Evolutionary conservation across 2,329 filamentous ascomycete genomes (phyloP), one percentile per base, ranked within the genome.

Genomic region (Thyridium curvatum): DNA sequence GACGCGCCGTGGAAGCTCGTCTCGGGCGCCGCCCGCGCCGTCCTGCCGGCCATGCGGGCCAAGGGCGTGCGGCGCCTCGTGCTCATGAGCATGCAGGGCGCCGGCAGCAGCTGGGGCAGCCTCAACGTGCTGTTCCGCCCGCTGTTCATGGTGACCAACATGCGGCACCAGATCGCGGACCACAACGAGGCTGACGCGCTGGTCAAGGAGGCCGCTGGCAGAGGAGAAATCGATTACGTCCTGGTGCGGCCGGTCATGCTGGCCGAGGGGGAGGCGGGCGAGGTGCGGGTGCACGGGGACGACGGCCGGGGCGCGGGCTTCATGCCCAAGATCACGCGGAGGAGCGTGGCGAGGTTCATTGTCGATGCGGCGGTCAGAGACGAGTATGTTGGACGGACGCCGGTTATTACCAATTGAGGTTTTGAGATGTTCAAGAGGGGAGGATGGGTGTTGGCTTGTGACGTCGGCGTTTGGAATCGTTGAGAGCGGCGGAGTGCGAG

Each of bases 181-280:
- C 36, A 38, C 28, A 31, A 38, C 29, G 30, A 32, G 28, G 16
- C 31, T 8, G 36, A 38, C 36, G 15, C n/a, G 7, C 16, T 18
- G 5, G 16, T 38, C 9, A 9, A 28, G 7, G 30, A 13, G 13
- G 36, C 29, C 4, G 28, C 16, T 4, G 15, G n/a, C 4, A 16
- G 31, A 10, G 36, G 36, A 3, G 16, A n/a, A 2, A 47, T 64
- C 4, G 50, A 58, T 4, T 69, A 57, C 48, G 66, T 72, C 3
- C 37, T 74, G n/a, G 66, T 66, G 4, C 56, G 68, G 3, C 66
- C 71, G 4, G 53, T 55, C 2, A 62, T 68, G 38, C 51, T 74
- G 43, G 57, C 58, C 3, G 65, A 66, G 2, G 65, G 59, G 0
- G 59, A 61, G 4, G 50, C 50, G 1, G 47, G 41, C 39, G 41